Evolutionary conservation across 2,329 filamentous ascomycete genomes (phyloP), one percentile per base, ranked within the genome.

Genomic region (Bisporella sp.): DNA sequence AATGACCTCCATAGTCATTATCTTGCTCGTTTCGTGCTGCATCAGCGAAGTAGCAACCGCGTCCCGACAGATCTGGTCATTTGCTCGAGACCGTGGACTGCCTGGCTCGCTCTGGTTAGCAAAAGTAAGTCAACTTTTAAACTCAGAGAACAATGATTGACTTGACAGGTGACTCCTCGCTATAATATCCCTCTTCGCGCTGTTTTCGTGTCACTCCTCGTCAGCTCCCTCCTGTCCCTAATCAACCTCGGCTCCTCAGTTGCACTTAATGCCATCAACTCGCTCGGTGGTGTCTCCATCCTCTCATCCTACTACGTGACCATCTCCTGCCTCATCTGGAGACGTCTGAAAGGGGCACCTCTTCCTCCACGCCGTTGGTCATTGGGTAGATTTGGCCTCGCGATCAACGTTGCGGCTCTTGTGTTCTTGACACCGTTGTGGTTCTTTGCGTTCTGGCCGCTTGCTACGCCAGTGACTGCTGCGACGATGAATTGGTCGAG

Each of bases 401-500:
- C 12, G 29, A 41, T 41, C 50, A 75, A 75, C 47, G 31, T 63
- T 12, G 69, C 62, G 46, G 69, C 71, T 1, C 56, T 72, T 5
- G 33, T 65, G 6, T 77, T 71, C 53, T 64, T 75, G 29, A 52
- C 66, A 77, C 56, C 77, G 67, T 50, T 21, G 21, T 21, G 21
- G 21, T 21, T 21, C 21, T 21, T 21, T 21, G 21, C 21, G 21
- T 76, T 81, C 44, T 78, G 73, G 52, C 52, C 67, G 11, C 50
- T 49, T 4, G 52, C 21, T 8, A 66, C 67, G 41, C 73, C 73
- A 11, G 66, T 74, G 29, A 73, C 71, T 8, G 56, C 61, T 6
- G 59, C 66, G 45, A 76, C 74, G 56, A 76, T 75, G 72, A 74
- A 75, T 48, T 75, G 74, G 49, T 71, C 68, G 3, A 66, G 73